phyloP scores from a whole-genome alignment of 2,329 filamentous ascomycete genomes.

The Cladosporium phlei region DNA sequence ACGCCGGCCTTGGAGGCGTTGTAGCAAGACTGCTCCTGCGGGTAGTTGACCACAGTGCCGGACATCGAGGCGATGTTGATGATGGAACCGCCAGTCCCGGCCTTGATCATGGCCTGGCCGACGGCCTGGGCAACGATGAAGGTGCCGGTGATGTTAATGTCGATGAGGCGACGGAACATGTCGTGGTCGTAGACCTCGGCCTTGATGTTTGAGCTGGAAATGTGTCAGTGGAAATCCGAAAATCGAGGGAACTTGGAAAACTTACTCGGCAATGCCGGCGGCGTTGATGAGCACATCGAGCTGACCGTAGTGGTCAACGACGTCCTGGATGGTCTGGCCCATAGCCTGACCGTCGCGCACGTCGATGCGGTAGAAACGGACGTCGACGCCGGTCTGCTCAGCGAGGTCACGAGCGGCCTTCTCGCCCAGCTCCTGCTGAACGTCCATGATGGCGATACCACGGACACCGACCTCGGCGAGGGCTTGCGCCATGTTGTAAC shows the following conservation, averaged over 20 bases:
- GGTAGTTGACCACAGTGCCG: conserved; percentile 41
- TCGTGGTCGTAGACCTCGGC: conserved; percentile 70
- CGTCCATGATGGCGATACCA: conserved; percentile 70
- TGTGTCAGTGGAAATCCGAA: conserved; percentile 11
- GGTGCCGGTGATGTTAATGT: conserved; percentile 76
- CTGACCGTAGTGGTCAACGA: conserved; percentile 61
- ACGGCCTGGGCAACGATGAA: conserved; percentile 67
- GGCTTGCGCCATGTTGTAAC: conserved; percentile 74
- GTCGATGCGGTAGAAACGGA: conserved; percentile 74
- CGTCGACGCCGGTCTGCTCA: conserved; percentile 66
- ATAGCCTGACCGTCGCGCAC: conserved; percentile 68
- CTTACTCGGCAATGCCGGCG: conserved; percentile 69
- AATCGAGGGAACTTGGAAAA: conserved; percentile 13
- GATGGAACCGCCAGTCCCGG: conserved; percentile 65
- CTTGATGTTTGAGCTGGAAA: conserved; percentile 66
- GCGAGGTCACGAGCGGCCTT: conserved; percentile 65
- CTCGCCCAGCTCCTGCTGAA: conserved; percentile 70
- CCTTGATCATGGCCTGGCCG: conserved; percentile 61
- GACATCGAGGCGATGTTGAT: conserved; percentile 68
- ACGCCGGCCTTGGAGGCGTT: conserved; percentile 80
- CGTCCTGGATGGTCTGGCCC: conserved; percentile 62
- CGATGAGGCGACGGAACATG: conserved; percentile 73
- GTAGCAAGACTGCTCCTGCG: conserved; percentile 78
- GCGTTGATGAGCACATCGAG: conserved; percentile 75
- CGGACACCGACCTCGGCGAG: conserved; percentile 71